Conservation (phyloP, 140 eudicot species). For the Flaveria floridana region DNA sequence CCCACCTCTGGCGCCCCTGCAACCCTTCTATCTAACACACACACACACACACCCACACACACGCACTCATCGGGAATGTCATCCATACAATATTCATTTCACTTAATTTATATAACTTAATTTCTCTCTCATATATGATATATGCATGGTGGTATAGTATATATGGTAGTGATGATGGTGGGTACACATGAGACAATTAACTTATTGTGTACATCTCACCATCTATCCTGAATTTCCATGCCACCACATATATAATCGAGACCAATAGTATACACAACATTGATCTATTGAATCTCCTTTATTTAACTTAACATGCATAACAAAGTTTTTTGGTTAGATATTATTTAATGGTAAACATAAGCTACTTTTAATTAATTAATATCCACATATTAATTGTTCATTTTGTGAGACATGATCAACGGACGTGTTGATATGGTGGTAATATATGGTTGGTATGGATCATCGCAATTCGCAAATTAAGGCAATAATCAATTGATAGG, state of each 20-base stretch:
- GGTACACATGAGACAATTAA: background rate
- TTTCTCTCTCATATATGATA: too few relatives aligned
- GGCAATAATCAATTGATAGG: too few relatives aligned
- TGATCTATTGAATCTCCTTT: background rate
- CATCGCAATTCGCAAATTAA: too few relatives aligned
- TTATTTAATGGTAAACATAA: too few relatives aligned
- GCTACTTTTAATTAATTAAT: too few relatives aligned
- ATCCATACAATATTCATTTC: conserved; percentile 44
- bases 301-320: background rate
- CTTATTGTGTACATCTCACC: background rate
- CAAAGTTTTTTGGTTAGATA: background rate
- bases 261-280: background rate
- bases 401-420: too few relatives aligned
- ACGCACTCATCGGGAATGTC: conserved; percentile 72
- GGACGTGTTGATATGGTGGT: too few relatives aligned
- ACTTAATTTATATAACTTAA: too few relatives aligned
- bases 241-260: background rate
- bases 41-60: background rate
- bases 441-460: too few relatives aligned
- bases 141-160: too few relatives aligned
- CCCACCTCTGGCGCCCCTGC: conserved; percentile 91
- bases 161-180: background rate
- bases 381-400: too few relatives aligned
- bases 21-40: conserved; percentile 24
- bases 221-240: background rate